A percentile compares a stretch with the other conserved stretches of the same genome.
phyloP scores from a whole-genome alignment of 1,284 basidiomycete species.

The Marasmius oreades region DNA sequence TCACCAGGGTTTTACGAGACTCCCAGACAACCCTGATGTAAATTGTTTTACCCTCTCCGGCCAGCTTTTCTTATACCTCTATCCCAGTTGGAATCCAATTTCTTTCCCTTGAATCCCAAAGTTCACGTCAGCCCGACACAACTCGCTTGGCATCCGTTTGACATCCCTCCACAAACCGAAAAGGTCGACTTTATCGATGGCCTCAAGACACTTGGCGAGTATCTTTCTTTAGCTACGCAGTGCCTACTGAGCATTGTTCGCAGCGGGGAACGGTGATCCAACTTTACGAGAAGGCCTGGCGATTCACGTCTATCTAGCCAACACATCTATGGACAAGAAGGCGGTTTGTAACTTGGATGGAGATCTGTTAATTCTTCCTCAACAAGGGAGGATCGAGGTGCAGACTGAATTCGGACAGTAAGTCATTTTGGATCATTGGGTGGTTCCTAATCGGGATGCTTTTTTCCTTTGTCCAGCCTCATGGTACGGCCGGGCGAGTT shows the following conservation, averaged over 20 bases:
- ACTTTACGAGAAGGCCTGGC: slow-evolving; percentile 59
- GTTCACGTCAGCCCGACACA: slow-evolving; percentile 64
- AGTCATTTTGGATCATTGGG: slow-evolving; percentile 17
- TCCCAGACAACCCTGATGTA: slow-evolving; percentile 59
- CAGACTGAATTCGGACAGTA: slow-evolving; percentile 69
- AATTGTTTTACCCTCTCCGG: slow-evolving; percentile 19
- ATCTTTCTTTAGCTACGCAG: neutral
- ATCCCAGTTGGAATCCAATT: slow-evolving; percentile 52
- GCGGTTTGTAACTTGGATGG: slow-evolving; percentile 70
- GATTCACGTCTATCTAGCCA: slow-evolving; percentile 61
- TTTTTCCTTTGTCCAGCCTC: slow-evolving; percentile 30
- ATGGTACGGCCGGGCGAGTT: slow-evolving; percentile 67
- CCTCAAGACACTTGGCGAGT: slow-evolving; percentile 47
- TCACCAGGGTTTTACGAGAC: slow-evolving; percentile 56
- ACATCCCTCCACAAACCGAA: slow-evolving; percentile 41
- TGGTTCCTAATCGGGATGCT: neutral
- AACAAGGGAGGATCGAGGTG: slow-evolving; percentile 62
- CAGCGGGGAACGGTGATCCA: slow-evolving; percentile 60
- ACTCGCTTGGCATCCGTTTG: slow-evolving; percentile 67
- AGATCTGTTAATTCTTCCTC: slow-evolving; percentile 66
- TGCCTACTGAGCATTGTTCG: neutral
- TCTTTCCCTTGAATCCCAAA: slow-evolving; percentile 55
- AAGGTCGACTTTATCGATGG: slow-evolving; percentile 60
- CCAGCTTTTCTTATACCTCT: slow-evolving; percentile 9
- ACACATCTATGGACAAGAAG: slow-evolving; percentile 58